phyloP scores from a whole-genome alignment of 2,329 filamentous ascomycete genomes.

The Epichloe coenophiala region DNA sequence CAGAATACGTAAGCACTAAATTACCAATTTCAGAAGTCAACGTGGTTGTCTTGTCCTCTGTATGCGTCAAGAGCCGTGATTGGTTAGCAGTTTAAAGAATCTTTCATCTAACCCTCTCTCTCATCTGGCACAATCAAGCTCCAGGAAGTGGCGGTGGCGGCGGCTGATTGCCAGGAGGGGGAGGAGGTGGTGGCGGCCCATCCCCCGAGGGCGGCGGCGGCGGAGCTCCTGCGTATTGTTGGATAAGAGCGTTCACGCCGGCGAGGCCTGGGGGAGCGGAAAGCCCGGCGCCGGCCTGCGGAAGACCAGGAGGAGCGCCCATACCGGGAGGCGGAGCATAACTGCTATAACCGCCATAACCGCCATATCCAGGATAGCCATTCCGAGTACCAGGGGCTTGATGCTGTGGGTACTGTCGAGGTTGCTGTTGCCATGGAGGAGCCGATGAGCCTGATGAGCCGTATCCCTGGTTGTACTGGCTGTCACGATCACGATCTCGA shows the following conservation, averaged over 20 bases:
- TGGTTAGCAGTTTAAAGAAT: neutral
- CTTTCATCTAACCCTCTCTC: neutral
- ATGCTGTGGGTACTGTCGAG: slow-evolving; percentile 22
- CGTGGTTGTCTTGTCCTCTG: neutral
- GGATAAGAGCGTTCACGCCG: slow-evolving; percentile 51
- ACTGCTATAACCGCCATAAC: slow-evolving; percentile 32
- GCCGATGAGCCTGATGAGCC: slow-evolving; percentile 14
- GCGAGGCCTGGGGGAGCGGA: slow-evolving; percentile 43
- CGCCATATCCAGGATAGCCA: slow-evolving; percentile 41
- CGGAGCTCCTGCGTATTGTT: slow-evolving; percentile 47
- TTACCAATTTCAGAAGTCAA: neutral
- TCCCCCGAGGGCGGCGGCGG: slow-evolving; percentile 46
- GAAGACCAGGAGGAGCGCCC: slow-evolving; percentile 27
- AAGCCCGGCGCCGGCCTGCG: slow-evolving; percentile 31
- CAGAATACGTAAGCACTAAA: neutral
- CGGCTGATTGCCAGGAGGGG: slow-evolving; percentile 48
- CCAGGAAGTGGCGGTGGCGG: slow-evolving; percentile 50
- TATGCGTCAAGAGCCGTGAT: neutral
- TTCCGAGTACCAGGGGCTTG: slow-evolving; percentile 39
- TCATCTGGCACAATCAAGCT: slow-evolving; percentile 17
- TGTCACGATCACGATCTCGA: slow-evolving; percentile 8
- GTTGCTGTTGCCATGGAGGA: slow-evolving; percentile 30
- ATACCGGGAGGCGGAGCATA: slow-evolving; percentile 32
- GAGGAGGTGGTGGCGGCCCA: slow-evolving; percentile 40
- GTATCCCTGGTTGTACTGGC: slow-evolving; percentile 14